Percentiles rank a stretch among this genome's conserved stretches.
Evolutionary conservation across 2,329 filamentous ascomycete genomes (phyloP).

Genomic region (Alternaria sp.): DNA sequence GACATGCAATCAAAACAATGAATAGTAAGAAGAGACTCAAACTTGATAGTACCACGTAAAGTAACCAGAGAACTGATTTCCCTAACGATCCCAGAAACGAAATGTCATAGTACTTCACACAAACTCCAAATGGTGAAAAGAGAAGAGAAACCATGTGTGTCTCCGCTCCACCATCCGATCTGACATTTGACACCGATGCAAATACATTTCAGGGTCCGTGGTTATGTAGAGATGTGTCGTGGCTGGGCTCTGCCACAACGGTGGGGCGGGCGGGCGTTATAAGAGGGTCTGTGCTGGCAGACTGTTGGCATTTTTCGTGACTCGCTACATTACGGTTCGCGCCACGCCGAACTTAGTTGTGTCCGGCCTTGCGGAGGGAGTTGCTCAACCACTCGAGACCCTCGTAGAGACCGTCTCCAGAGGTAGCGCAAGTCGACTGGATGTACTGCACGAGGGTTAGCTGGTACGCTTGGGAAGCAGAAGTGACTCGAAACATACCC

Average conservation of each 20-base stretch:
- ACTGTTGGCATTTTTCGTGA: slow-evolving; percentile 40
- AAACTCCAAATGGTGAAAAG: slow-evolving; percentile 51
- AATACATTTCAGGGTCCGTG: slow-evolving; percentile 43
- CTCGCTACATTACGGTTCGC: slow-evolving; percentile 35
- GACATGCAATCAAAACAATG: slow-evolving; percentile 29
- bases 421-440: slow-evolving; percentile 99
- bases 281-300: slow-evolving; percentile 38
- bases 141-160: slow-evolving; percentile 31
- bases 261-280: slow-evolving; percentile 38
- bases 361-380: slow-evolving; percentile 63
- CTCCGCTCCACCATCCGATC: slow-evolving; percentile 50
- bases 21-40: slow-evolving; percentile 50
- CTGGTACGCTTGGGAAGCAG: slow-evolving; percentile 1
- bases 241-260: slow-evolving; percentile 27
- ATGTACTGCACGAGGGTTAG: slow-evolving; percentile 73
- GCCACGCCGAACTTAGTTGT: slow-evolving; percentile 51
- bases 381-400: slow-evolving; percentile 76
- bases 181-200: slow-evolving; percentile 45
- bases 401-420: slow-evolving; percentile 99
- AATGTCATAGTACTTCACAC: slow-evolving; percentile 48
- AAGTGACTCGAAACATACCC: slow-evolving; percentile 72
- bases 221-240: slow-evolving; percentile 24
- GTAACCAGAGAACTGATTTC: slow-evolving; percentile 50
- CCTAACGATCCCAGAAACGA: slow-evolving; percentile 48
- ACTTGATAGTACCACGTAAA: slow-evolving; percentile 51